Conservation (phyloP, 2,329 filamentous ascomycete genomes). For the Cordyceps cateniannulata region DNA sequence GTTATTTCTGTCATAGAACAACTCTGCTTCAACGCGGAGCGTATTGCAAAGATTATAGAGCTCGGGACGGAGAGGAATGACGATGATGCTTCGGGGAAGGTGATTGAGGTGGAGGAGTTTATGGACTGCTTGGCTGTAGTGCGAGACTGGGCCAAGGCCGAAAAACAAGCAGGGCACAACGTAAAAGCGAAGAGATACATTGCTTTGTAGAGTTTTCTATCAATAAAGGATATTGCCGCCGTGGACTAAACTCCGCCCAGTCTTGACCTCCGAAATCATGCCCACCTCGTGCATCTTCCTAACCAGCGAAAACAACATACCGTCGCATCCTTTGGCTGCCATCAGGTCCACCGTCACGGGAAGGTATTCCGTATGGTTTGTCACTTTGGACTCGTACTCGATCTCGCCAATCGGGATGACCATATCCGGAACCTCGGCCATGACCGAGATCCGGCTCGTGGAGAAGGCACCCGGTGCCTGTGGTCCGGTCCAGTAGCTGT, state of each 20-base stretch:
- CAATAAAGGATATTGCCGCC: background rate
- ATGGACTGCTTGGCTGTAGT: background rate
- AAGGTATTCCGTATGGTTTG: constrained; percentile 40
- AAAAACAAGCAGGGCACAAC: background rate
- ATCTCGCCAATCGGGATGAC: constrained; percentile 38
- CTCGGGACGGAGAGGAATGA: background rate
- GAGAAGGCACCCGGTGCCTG: constrained; percentile 40
- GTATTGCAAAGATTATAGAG: background rate
- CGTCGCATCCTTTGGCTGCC: constrained; percentile 54
- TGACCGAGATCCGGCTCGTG: constrained; percentile 27
- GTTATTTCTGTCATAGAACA: background rate
- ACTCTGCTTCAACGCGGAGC: background rate
- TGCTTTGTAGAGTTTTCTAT: background rate
- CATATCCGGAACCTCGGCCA: constrained; percentile 33
- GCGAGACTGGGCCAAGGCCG: background rate
- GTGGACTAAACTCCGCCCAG: constrained; percentile 1
- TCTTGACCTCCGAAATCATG: constrained; percentile 1
- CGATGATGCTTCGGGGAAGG: background rate
- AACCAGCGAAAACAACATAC: constrained; percentile 45
- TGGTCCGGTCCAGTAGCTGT: constrained; percentile 33
- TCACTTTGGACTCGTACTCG: constrained; percentile 28
- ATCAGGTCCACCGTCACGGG: constrained; percentile 54
- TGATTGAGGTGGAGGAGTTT: background rate
- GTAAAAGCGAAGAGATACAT: background rate
- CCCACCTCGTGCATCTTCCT: background rate